Base-by-base conservation (phyloP, 768 basidiomycete genomes). In the Hirschioporus abietinus region DNA sequence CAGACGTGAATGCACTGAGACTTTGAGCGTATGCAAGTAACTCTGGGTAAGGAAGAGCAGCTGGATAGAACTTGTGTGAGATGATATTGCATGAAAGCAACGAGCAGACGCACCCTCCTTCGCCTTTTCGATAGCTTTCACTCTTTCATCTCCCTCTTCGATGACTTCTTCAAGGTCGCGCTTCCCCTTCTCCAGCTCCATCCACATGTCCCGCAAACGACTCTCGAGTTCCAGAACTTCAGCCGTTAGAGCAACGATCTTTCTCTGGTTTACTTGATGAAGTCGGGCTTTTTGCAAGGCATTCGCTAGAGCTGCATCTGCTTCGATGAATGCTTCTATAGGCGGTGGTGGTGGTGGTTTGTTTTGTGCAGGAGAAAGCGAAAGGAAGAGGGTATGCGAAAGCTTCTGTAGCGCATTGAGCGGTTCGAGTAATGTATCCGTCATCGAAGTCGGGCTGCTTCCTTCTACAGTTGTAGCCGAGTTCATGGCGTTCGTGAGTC, bases 21-120 rank as follows among this genome's bases (percentile, higher is more conserved):
- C 89, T 91, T 72, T 93, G 91, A 1, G 93, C 93, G 75, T 95
- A 94, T 1, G 89, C 86, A 68, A 95, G 82, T 12, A 95, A 80
- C 71, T 93, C 91, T 3, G 91, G 89, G 72, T 93, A 93, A 3
- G 91, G 90, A 66, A 94, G 88, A 12, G 92, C 82, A 8, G 86
- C 92, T 95, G 66, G 20, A 26, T 24, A 67, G 35, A 64, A 20
- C n/a, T 20, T 30, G 42, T n/a, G 52, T 63, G 23, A 58, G 18
- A 35, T 1, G 20, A 18, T 24, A 7, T 25, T 34, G 35, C 1
- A 30, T 24, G 62, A 66, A 10, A 60, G 15, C 25, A 17, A 64
- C 59, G 27, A 6, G n/a, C n/a, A 34, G 12, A 71, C 81, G 64
- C 64, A 91, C 93, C 90, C 75, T 86, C 83, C 74, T 86, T 88